A percentile compares a stretch with the other conserved stretches of the same genome.
phyloP scores from a whole-genome alignment of 2,329 filamentous ascomycete genomes.

The Fusarium sp. region DNA sequence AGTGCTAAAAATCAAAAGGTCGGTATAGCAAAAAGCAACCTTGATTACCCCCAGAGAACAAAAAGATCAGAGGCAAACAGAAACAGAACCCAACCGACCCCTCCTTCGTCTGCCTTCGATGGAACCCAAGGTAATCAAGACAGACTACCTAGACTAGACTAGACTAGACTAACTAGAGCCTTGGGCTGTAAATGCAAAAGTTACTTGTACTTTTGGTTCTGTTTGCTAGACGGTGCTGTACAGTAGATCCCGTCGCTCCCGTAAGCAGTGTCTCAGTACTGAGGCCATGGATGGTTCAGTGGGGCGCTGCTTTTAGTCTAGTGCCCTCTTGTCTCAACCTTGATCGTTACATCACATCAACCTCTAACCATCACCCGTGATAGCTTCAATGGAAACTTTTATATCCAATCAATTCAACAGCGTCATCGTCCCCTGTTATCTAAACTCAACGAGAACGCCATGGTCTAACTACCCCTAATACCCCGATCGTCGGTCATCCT shows the following conservation, averaged over 20 bases:
- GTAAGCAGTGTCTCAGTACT: not conserved
- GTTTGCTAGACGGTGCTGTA: not conserved
- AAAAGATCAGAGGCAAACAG: not conserved
- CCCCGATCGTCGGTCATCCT: too few relatives aligned
- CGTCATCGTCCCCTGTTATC: too few relatives aligned
- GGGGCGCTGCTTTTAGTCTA: not conserved
- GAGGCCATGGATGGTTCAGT: not conserved
- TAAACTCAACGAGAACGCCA: too few relatives aligned
- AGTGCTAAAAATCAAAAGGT: not conserved
- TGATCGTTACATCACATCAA: not conserved
- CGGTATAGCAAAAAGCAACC: slow-evolving; percentile 1
- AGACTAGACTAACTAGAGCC: not conserved
- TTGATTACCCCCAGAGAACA: not conserved
- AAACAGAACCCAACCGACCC: not conserved
- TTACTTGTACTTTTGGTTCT: not conserved
- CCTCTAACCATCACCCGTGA: not conserved
- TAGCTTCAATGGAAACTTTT: not conserved
- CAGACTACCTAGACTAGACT: not conserved
- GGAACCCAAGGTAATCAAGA: not conserved
- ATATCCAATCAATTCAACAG: not conserved
- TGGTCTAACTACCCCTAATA: too few relatives aligned
- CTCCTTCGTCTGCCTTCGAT: not conserved
- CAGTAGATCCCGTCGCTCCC: slow-evolving; percentile 12
- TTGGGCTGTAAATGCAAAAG: not conserved
- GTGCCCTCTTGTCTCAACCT: not conserved